Conservation (phyloP, 805 yeast species). For the Groenewaldozyma tartarivorans region DNA sequence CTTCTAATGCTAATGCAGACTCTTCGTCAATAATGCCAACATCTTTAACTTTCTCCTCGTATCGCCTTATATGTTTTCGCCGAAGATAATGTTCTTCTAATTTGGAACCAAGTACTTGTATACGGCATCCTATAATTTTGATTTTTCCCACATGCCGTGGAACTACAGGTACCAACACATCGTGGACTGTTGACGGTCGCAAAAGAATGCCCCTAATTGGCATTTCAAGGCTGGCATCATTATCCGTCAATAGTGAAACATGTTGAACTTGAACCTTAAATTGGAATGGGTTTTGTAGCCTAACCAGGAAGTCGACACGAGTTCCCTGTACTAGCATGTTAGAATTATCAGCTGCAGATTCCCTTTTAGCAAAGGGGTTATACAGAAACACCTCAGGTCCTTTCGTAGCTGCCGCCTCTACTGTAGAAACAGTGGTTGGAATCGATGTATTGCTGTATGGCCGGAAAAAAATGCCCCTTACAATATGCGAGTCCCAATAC, state of each 20-base stretch:
- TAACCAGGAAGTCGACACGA: slow-evolving; percentile 44
- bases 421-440: not conserved
- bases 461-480: slow-evolving; percentile 43
- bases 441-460: not conserved
- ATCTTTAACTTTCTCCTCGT: slow-evolving; percentile 23
- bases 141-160: slow-evolving; percentile 41
- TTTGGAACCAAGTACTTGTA: slow-evolving; percentile 43
- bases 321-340: slow-evolving; percentile 51
- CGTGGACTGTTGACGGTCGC: slow-evolving; percentile 20
- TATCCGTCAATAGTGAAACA: slow-evolving; percentile 18
- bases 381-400: slow-evolving; percentile 37
- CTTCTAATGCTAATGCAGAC: slow-evolving; percentile 3
- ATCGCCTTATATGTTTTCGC: slow-evolving; percentile 1
- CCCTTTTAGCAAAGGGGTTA: slow-evolving; percentile 41
- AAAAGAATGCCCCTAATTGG: slow-evolving; percentile 18
- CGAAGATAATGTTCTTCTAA: slow-evolving; percentile 30
- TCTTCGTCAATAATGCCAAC: slow-evolving; percentile 10
- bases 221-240: slow-evolving; percentile 16
- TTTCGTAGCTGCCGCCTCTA: slow-evolving; percentile 1
- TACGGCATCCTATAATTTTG: slow-evolving; percentile 40
- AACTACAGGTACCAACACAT: slow-evolving; percentile 16
- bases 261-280: slow-evolving; percentile 55
- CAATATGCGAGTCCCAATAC: slow-evolving; percentile 69
- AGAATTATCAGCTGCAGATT: slow-evolving; percentile 15
- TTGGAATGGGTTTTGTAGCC: slow-evolving; percentile 69